phyloP scores from a whole-genome alignment of 2,329 filamentous ascomycete genomes.

The Paradendryphiella salina region DNA sequence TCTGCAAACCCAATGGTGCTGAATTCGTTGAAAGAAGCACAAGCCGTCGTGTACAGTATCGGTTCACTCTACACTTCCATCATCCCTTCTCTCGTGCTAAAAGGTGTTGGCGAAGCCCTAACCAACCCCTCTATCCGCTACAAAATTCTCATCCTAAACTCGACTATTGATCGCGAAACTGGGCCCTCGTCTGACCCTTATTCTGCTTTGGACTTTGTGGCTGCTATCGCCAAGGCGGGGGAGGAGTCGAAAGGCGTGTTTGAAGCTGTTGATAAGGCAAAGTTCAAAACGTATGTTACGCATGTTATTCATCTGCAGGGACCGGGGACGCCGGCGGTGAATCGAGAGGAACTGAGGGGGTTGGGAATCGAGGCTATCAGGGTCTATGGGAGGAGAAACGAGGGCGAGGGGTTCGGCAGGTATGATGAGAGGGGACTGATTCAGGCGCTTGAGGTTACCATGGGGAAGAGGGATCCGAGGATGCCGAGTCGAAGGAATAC shows the following conservation, averaged over 20 bases:
- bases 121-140: conserved; percentile 58
- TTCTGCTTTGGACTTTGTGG: conserved; percentile 78
- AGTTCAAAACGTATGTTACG: conserved; percentile 73
- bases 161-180: conserved; percentile 82
- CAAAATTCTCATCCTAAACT: conserved; percentile 85
- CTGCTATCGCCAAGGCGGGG: conserved; percentile 71
- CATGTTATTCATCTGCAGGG: conserved; percentile 82
- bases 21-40: conserved; percentile 64
- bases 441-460: conserved; percentile 75
- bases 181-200: conserved; percentile 68
- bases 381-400: conserved; percentile 70
- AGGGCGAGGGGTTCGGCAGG: conserved; percentile 59
- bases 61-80: conserved; percentile 93
- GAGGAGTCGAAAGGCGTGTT: conserved; percentile 55
- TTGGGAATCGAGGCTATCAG: conserved; percentile 77
- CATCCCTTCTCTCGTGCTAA: conserved; percentile 77
- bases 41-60: conserved; percentile 84
- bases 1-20: conserved; percentile 80
- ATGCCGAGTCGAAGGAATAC: conserved; percentile 63
- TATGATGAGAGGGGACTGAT: conserved; percentile 78
- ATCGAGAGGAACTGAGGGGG: conserved; percentile 63
- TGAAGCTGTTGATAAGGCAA: conserved; percentile 34
- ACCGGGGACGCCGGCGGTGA: conserved; percentile 68
- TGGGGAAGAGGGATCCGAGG: conserved; percentile 66
- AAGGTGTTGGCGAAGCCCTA: conserved; percentile 71